These are phyloP conservation scores for Haplosporangium sp. DNA, from an alignment of 371 early-diverging fungal genomes.

Conservation along the genomic window DNA sequence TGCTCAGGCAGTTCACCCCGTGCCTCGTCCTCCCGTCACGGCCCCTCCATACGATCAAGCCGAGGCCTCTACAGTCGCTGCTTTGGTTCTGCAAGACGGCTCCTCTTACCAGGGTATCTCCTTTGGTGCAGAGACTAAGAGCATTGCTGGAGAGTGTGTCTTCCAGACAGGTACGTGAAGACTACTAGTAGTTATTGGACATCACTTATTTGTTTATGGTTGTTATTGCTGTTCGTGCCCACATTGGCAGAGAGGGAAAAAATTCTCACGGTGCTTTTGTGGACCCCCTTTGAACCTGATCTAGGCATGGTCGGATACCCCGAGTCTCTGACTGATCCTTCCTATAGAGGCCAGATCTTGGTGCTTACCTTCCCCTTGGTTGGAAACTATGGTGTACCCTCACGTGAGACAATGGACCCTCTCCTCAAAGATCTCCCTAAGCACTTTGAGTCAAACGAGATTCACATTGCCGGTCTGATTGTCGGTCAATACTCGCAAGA, in stretches of 20 bases:
- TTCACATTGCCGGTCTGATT: slow-evolving; percentile 91
- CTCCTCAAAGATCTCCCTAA: slow-evolving; percentile 81
- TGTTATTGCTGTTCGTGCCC: not conserved
- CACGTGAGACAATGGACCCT: slow-evolving; percentile 78
- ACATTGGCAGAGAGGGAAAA: not conserved
- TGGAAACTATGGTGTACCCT: slow-evolving; percentile 97
- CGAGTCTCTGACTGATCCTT: slow-evolving; percentile 96
- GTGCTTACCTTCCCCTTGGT: slow-evolving; percentile 95
- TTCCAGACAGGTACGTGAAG: slow-evolving; percentile 90
- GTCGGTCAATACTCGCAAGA: slow-evolving; percentile 91
- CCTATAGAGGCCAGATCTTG: slow-evolving; percentile 95
- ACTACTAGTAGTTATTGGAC: no score
- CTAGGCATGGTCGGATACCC: slow-evolving; percentile 92
- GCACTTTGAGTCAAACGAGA: slow-evolving; percentile 92
- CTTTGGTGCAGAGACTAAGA: slow-evolving; percentile 89
- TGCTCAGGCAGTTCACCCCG: slow-evolving; percentile 59
- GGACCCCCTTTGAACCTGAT: not conserved
- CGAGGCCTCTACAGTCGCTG: slow-evolving; percentile 65
- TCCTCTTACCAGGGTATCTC: slow-evolving; percentile 89
- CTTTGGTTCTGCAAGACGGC: slow-evolving; percentile 88
- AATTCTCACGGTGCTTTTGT: slow-evolving; percentile 25
- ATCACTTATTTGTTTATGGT: not conserved
- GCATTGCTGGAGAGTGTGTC: slow-evolving; percentile 96
- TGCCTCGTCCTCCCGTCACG: slow-evolving; percentile 64
- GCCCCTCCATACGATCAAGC: slow-evolving; percentile 60